phyloP scores from a whole-genome alignment of 2,329 filamentous ascomycete genomes.

The Penicillium capsulatum region DNA sequence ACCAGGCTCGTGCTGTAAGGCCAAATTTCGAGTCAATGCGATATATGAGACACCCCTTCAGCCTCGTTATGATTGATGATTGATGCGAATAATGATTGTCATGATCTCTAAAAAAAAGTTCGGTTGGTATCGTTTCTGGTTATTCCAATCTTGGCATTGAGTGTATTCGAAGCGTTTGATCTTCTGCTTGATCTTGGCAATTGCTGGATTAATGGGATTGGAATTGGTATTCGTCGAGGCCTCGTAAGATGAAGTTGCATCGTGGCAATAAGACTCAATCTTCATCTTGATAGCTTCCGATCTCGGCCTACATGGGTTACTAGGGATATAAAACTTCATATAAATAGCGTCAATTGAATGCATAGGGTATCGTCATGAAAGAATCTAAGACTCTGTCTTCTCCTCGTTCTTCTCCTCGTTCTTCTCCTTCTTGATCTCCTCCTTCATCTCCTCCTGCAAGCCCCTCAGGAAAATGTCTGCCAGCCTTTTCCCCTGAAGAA shows the following conservation, averaged over 20 bases:
- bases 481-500: conserved; percentile 1
- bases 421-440: no score
- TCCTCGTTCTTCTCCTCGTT: no score
- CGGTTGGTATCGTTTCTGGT: not conserved
- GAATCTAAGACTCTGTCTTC: no score
- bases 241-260: not conserved
- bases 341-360: no score
- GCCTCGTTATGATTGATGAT: conserved; percentile 17
- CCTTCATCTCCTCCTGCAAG: not conserved
- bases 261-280: not conserved
- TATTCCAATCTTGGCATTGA: not conserved
- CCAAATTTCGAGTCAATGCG: no score
- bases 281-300: not conserved
- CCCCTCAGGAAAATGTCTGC: not conserved
- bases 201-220: no score
- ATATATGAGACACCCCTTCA: no score
- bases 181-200: not conserved
- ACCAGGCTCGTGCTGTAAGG: no score
- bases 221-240: not conserved
- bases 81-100: conserved; percentile 22
- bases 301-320: no score
- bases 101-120: conserved; percentile 19
- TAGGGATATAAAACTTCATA: not conserved
- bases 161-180: not conserved
- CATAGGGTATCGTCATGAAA: no score